Conservation (phyloP, 352 stramenopile genomes). For the Phytopythium chamaehyphon region DNA sequence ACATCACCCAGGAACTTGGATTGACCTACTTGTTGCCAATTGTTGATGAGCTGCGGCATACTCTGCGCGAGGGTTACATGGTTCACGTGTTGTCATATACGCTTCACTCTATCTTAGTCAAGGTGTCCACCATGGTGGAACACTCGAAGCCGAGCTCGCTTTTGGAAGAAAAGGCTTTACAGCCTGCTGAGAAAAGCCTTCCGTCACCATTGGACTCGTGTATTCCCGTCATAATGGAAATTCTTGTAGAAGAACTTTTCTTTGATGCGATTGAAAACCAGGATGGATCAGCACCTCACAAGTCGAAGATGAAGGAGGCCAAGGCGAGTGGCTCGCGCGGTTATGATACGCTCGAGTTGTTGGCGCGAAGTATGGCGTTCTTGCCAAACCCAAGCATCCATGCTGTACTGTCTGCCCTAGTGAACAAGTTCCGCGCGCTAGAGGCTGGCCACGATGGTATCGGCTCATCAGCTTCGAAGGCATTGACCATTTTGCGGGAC, state of each 20-base stretch:
- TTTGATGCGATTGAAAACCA: slow-evolving; percentile 59
- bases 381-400: slow-evolving; percentile 83
- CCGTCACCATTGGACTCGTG: slow-evolving; percentile 72
- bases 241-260: slow-evolving; percentile 82
- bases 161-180: slow-evolving; percentile 14
- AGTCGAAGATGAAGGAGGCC: slow-evolving; percentile 90
- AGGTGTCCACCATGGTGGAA: slow-evolving; percentile 57
- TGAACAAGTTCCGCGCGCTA: slow-evolving; percentile 69
- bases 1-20: slow-evolving; percentile 91
- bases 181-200: slow-evolving; percentile 23
- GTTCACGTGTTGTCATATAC: slow-evolving; percentile 85
- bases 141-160: slow-evolving; percentile 28
- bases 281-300: slow-evolving; percentile 40
- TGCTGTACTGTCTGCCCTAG: slow-evolving; percentile 59
- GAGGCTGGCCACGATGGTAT: slow-evolving; percentile 25
- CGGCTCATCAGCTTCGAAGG: slow-evolving; percentile 42
- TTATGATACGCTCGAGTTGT: slow-evolving; percentile 74
- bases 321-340: slow-evolving; percentile 60
- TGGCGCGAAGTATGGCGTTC: slow-evolving; percentile 81
- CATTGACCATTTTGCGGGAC: slow-evolving; percentile 54
- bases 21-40: slow-evolving; percentile 81
- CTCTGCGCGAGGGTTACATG: slow-evolving; percentile 81
- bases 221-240: slow-evolving; percentile 76
- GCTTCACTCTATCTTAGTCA: slow-evolving; percentile 81
- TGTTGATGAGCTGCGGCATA: slow-evolving; percentile 80